Evolutionary conservation across 2,329 filamentous ascomycete genomes (phyloP).

Genomic region (Stachybotrys elegans): DNA sequence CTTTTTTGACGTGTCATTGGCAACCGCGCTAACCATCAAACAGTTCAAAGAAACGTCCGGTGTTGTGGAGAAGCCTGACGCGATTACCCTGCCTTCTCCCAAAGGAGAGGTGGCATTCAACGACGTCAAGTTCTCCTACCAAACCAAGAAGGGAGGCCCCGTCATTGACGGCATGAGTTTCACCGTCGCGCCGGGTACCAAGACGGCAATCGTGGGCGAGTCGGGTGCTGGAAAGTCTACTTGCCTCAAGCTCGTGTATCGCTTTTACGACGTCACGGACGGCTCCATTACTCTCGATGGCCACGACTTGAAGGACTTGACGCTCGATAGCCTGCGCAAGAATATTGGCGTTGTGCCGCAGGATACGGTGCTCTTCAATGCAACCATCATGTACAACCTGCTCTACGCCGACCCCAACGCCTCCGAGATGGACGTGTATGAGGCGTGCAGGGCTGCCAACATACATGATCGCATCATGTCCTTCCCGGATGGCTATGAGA

Average conservation of each 20-base stretch:
- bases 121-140: slow-evolving; percentile 38
- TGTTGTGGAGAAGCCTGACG: slow-evolving; percentile 35
- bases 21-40: slow-evolving; percentile 13
- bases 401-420: slow-evolving; percentile 45
- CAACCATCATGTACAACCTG: slow-evolving; percentile 51
- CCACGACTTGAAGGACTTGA: slow-evolving; percentile 37
- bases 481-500: slow-evolving; percentile 48
- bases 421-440: slow-evolving; percentile 42
- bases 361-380: slow-evolving; percentile 45
- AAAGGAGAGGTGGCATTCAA: slow-evolving; percentile 35
- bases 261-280: slow-evolving; percentile 43
- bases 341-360: slow-evolving; percentile 41
- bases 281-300: slow-evolving; percentile 43
- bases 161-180: slow-evolving; percentile 36
- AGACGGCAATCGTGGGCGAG: slow-evolving; percentile 40
- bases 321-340: slow-evolving; percentile 31
- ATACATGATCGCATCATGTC: slow-evolving; percentile 50
- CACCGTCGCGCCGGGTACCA: slow-evolving; percentile 36
- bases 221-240: slow-evolving; percentile 45
- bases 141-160: slow-evolving; percentile 27
- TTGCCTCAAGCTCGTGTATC: slow-evolving; percentile 43
- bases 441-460: slow-evolving; percentile 47
- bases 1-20: too few relatives aligned
- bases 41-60: slow-evolving; percentile 39
- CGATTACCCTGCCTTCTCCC: slow-evolving; percentile 22